Evolutionary conservation across 768 basidiomycete species (phyloP).

Genomic region (Sarcodon sp.): DNA sequence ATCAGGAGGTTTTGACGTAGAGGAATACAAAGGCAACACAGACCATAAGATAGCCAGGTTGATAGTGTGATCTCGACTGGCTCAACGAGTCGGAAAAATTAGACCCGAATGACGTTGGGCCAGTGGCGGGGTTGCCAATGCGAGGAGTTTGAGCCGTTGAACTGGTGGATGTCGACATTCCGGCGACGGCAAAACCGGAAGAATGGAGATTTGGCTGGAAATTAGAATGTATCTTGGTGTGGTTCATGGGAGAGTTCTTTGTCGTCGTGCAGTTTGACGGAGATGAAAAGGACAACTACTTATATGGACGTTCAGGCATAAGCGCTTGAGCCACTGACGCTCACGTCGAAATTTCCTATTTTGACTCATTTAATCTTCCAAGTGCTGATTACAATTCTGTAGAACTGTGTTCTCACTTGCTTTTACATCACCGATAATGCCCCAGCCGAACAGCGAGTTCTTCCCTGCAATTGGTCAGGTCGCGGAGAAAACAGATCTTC

Average conservation of each 20-base stretch:
- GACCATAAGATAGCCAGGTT: constrained; percentile 74
- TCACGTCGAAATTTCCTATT: too few relatives aligned
- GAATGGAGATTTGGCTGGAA: not conserved
- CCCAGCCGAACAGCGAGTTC: constrained; percentile 8
- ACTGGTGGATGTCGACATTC: not conserved
- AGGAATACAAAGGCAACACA: constrained; percentile 9
- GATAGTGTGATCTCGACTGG: constrained; percentile 67
- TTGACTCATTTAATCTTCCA: too few relatives aligned
- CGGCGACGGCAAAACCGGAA: not conserved
- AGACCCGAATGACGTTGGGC: not conserved
- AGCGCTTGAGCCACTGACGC: too few relatives aligned
- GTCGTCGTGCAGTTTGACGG: too few relatives aligned
- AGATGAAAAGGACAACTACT: too few relatives aligned
- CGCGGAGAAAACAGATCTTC: constrained; percentile 13
- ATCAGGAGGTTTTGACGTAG: not conserved
- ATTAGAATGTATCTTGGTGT: not conserved
- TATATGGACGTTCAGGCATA: too few relatives aligned
- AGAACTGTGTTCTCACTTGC: too few relatives aligned
- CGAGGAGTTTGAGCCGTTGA: not conserved
- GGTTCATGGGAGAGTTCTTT: too few relatives aligned
- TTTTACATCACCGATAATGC: constrained; percentile 2
- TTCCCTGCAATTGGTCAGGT: constrained; percentile 18
- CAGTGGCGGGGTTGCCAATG: not conserved
- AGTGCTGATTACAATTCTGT: too few relatives aligned
- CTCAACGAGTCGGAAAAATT: constrained; percentile 41